phyloP scores from a whole-genome alignment of 2,329 filamentous ascomycete species.

The Aspergillus ruber region DNA sequence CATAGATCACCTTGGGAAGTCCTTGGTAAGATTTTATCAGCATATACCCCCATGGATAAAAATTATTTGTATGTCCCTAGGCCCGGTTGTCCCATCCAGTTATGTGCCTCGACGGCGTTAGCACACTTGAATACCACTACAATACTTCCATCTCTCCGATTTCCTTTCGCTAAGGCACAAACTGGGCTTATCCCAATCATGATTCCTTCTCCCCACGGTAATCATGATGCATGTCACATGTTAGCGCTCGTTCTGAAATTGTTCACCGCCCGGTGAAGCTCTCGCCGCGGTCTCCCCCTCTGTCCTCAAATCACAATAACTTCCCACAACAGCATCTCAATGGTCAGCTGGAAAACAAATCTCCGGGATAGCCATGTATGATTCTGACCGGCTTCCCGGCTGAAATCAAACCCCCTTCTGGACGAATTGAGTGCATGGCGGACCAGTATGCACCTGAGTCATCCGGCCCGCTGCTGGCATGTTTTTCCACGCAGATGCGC shows the following conservation, averaged over 20 bases:
- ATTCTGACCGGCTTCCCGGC: slow-evolving; percentile 6
- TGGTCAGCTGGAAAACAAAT: neutral
- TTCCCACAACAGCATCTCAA: neutral
- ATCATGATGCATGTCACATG: slow-evolving; percentile 10
- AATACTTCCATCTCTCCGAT: too few relatives aligned
- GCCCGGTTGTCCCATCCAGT: too few relatives aligned
- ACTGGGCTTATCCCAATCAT: too few relatives aligned
- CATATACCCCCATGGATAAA: too few relatives aligned
- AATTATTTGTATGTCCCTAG: too few relatives aligned
- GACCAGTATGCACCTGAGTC: slow-evolving; percentile 31
- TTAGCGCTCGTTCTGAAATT: slow-evolving; percentile 3
- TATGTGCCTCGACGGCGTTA: too few relatives aligned
- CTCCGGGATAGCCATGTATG: slow-evolving; percentile 12
- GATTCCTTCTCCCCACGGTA: neutral
- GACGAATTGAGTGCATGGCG: slow-evolving; percentile 20
- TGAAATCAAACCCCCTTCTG: slow-evolving; percentile 1
- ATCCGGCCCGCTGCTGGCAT: slow-evolving; percentile 28
- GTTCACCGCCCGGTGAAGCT: slow-evolving; percentile 12
- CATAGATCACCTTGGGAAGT: too few relatives aligned
- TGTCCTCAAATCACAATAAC: neutral
- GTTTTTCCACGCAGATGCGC: slow-evolving; percentile 17
- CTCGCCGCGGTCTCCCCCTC: neutral
- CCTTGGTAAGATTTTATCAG: too few relatives aligned
- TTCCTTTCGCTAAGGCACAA: too few relatives aligned
- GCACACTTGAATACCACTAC: too few relatives aligned